These are phyloP conservation scores for Diaporthe ampelina DNA, from an alignment of 2,329 filamentous ascomycete genomes.

Conservation along the genomic window DNA sequence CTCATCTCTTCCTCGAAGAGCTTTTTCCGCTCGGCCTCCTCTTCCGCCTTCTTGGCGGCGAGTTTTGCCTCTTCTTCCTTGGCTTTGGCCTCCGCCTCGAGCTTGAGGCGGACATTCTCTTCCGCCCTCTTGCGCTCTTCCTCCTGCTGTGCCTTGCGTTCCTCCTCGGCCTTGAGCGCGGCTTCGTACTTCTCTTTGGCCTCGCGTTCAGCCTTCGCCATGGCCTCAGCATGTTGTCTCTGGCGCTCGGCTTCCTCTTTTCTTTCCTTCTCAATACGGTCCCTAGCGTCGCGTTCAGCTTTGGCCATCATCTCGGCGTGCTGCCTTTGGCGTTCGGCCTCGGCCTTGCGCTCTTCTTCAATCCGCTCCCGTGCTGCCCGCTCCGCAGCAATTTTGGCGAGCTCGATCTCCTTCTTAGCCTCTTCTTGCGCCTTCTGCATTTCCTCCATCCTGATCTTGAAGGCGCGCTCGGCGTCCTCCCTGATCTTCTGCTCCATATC, in stretches of 20 bases:
- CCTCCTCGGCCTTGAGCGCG: constrained; percentile 53
- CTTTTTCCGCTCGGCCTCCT: constrained; percentile 58
- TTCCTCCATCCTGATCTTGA: constrained; percentile 52
- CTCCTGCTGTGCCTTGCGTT: constrained; percentile 53
- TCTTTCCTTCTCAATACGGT: constrained; percentile 50
- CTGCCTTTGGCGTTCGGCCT: constrained; percentile 51
- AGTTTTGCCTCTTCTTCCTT: constrained; percentile 59
- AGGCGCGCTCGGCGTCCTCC: constrained; percentile 61
- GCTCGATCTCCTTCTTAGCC: constrained; percentile 62
- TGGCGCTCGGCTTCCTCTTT: constrained; percentile 58
- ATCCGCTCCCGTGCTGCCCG: constrained; percentile 56
- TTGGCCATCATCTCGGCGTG: constrained; percentile 52
- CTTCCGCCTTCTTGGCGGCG: constrained; percentile 52
- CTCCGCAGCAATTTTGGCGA: constrained; percentile 62
- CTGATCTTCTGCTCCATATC: constrained; percentile 61
- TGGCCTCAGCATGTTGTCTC: constrained; percentile 60
- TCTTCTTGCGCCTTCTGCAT: constrained; percentile 59
- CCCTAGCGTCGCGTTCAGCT: constrained; percentile 52
- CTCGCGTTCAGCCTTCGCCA: constrained; percentile 60
- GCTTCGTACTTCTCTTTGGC: constrained; percentile 57
- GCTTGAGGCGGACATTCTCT: constrained; percentile 59
- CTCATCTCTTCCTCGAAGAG: constrained; percentile 59
- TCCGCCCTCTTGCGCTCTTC: constrained; percentile 62
- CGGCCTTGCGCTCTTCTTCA: constrained; percentile 55
- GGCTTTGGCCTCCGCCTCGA: constrained; percentile 61